Base-by-base conservation (phyloP, 495 filamentous ascomycete species). In the Pyrenopolyporus hunteri region DNA sequence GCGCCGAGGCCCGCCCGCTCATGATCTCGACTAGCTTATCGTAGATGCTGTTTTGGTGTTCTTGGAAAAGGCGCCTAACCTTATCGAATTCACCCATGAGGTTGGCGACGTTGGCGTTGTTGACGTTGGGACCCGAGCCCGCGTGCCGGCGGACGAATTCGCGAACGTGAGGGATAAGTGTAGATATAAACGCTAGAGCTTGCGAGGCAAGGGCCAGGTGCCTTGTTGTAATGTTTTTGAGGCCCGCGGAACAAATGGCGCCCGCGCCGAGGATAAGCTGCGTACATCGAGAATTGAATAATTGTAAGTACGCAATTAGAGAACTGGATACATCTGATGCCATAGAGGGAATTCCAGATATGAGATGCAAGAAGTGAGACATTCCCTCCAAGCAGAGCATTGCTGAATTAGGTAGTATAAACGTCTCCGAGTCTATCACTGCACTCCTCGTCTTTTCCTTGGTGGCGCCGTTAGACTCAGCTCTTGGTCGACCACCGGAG, bases 21-120 rank as follows among this genome's bases (percentile, higher is more conserved):
- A 98, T 97, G 57, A 99, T 98, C 54, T 96, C 92, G 11, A 97
- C 89, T 0, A 99, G 78, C 70, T 99, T 99, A 48, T 96, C 92
- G 67, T 96, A 91, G 52, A 98, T 98, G 59, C 85, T 91, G 26
- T 85, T 85, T 69, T 97, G 94, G 71, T 98, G 94, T 66, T 99
- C 94, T 66, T 96, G 91, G 64, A 88, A 93, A 5, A 90, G 79
- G 31, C 94, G 84, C 61, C 89, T 88, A 49, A 96, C 87, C 78
- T 92, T 97, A 74, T 98, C 94, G 59, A 96, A 98, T 66, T 98
- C 94, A 28, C 84, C 87, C 79, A 95, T 89, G 22, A 92, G 70
- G 14, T 43, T 49, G 1, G 80, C 74, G 10, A 78, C 74, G 14
- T 70, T 60, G 25, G 69, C 42, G 61, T 79, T 76, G 73, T 80